These are phyloP conservation scores for Populus hybrid DNA, from an alignment of 441 rosid species.

Conservation along the genomic window DNA sequence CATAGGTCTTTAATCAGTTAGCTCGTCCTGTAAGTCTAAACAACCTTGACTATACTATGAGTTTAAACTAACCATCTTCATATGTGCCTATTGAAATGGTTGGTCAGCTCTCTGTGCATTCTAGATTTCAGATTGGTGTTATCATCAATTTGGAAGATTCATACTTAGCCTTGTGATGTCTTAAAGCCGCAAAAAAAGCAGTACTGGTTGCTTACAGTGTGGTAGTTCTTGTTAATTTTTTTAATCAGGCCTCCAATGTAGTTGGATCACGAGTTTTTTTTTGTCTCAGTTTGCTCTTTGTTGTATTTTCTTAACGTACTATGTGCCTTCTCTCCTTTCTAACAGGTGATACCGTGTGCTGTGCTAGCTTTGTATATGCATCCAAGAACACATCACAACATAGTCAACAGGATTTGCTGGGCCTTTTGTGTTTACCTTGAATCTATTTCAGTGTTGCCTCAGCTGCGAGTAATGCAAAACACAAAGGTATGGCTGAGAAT, in stretches of 20 bases:
- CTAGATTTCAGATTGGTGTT: neutral
- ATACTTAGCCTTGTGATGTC: neutral
- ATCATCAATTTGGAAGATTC: neutral
- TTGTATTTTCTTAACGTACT: neutral
- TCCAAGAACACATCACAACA: constrained; percentile 75
- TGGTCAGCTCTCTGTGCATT: too few relatives aligned
- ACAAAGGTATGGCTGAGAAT: constrained; percentile 54
- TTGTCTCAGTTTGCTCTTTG: neutral
- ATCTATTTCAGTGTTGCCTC: constrained; percentile 91
- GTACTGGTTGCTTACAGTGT: neutral
- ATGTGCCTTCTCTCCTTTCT: constrained; percentile 8
- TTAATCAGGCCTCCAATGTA: neutral
- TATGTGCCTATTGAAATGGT: too few relatives aligned
- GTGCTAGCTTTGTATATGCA: constrained; percentile 70
- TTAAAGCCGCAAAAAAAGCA: neutral
- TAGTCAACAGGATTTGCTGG: constrained; percentile 78
- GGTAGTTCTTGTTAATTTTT: neutral
- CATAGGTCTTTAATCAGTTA: neutral
- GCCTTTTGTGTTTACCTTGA: constrained; percentile 90
- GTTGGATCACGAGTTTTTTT: neutral
- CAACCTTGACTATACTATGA: too few relatives aligned
- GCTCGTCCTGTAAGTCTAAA: neutral
- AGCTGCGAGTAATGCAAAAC: constrained; percentile 95
- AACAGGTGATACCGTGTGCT: constrained; percentile 84
- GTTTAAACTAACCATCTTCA: too few relatives aligned